A percentile compares a stretch with the other conserved stretches of the same genome.
These are phyloP conservation scores for Scheffersomyces quercinus DNA, from an alignment of 1,139 yeast species.

Conservation along the genomic window DNA sequence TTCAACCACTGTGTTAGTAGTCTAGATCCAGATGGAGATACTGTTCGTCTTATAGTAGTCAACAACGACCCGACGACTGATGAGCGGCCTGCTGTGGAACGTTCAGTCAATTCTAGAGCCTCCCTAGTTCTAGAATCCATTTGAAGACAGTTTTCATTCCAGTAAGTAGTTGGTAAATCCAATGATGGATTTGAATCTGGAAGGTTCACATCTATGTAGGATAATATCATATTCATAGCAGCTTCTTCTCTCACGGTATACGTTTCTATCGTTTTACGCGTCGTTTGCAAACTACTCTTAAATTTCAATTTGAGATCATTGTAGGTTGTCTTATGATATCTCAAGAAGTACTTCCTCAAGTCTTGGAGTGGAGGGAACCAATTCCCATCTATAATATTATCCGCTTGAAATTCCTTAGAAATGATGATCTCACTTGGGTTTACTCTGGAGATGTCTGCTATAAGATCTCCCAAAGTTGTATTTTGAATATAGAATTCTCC, in stretches of 20 bases:
- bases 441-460: conserved; percentile 63
- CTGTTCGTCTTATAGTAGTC: conserved; percentile 67
- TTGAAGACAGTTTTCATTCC: conserved; percentile 58
- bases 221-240: conserved; percentile 46
- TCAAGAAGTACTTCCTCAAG: conserved; percentile 58
- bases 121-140: conserved; percentile 83
- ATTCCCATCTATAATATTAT: conserved; percentile 39
- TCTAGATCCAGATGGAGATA: conserved; percentile 81
- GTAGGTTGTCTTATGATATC: conserved; percentile 46
- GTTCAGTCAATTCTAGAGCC: conserved; percentile 68
- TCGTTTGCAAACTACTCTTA: conserved; percentile 51
- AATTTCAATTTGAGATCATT: conserved; percentile 35
- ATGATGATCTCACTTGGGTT: conserved; percentile 67
- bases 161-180: conserved; percentile 38
- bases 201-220: conserved; percentile 41
- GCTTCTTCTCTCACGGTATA: conserved; percentile 46
- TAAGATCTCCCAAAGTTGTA: conserved; percentile 53
- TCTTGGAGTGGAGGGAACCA: conserved; percentile 66
- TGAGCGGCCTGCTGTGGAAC: conserved; percentile 56
- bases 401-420: conserved; percentile 34
- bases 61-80: conserved; percentile 69
- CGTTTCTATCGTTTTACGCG: conserved; percentile 56
- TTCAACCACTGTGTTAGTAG: conserved; percentile 77
- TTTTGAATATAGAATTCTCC: conserved; percentile 75
- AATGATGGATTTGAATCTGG: conserved; percentile 41